phyloP scores from a whole-genome alignment of 805 yeast genomes.

The Blastobotrys peoriensis region DNA sequence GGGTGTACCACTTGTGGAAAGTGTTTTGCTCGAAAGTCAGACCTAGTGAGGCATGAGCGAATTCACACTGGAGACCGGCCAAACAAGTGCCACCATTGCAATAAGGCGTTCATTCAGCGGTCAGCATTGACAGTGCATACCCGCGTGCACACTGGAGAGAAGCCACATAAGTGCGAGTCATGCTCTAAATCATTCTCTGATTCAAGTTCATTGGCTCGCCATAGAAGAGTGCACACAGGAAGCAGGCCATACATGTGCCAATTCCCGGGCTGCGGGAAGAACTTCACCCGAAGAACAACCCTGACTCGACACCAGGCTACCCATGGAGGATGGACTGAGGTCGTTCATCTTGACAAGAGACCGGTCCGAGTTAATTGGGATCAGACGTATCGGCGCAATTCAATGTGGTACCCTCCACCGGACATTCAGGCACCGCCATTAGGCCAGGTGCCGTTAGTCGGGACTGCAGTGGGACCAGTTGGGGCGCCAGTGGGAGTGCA shows the following conservation, averaged over 20 bases:
- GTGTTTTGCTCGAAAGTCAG: conserved; percentile 68
- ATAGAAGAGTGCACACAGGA: conserved; percentile 80
- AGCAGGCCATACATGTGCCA: conserved; percentile 76
- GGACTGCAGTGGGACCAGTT: too few species aligned
- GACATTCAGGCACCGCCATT: too few species aligned
- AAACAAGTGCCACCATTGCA: conserved; percentile 47
- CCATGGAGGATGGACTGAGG: conserved; percentile 33
- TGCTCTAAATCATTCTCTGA: conserved; percentile 33
- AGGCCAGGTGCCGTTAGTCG: too few species aligned
- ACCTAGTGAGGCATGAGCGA: conserved; percentile 72
- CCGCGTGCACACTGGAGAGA: conserved; percentile 78
- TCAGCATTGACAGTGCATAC: conserved; percentile 75
- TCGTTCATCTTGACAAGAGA: conserved; percentile 1
- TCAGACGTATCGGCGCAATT: too few species aligned
- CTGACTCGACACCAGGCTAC: conserved; percentile 67
- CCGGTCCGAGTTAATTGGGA: too few species aligned
- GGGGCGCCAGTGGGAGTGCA: too few species aligned
- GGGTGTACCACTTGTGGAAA: conserved; percentile 48
- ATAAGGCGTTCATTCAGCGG: conserved; percentile 75
- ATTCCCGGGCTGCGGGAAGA: conserved; percentile 57
- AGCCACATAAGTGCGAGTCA: conserved; percentile 53
- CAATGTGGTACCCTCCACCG: too few species aligned
- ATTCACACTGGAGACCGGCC: conserved; percentile 46
- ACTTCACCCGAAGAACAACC: conserved; percentile 81
- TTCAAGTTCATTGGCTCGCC: conserved; percentile 59